These are phyloP conservation scores for Celoporthe dispersa DNA, from an alignment of 2,329 filamentous ascomycete genomes.

Conservation along the genomic window DNA sequence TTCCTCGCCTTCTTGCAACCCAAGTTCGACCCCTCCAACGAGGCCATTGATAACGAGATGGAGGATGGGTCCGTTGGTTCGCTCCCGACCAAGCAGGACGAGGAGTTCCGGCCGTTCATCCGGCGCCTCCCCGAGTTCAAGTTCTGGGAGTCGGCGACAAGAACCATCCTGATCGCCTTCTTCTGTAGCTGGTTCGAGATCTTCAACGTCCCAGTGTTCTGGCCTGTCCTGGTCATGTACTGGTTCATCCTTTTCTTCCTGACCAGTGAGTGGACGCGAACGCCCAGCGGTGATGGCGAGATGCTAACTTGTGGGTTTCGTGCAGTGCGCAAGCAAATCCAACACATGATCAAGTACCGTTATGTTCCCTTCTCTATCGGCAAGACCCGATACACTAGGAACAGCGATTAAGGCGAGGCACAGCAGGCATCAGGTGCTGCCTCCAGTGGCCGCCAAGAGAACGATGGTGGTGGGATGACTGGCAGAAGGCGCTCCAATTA, in stretches of 20 bases:
- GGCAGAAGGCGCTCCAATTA: constrained; percentile 20
- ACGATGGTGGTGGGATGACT: constrained; percentile 14
- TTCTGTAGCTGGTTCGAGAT: constrained; percentile 89
- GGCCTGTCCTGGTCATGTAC: constrained; percentile 97
- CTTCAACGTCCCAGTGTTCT: constrained; percentile 98
- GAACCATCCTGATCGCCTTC: constrained; percentile 82
- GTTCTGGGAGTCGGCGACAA: constrained; percentile 97
- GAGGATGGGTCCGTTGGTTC: constrained; percentile 84
- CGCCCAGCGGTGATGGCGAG: constrained; percentile 1
- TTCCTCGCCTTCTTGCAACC: constrained; percentile 98
- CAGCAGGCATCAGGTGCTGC: background rate
- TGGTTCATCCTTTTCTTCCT: constrained; percentile 96
- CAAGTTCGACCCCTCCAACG: constrained; percentile 97
- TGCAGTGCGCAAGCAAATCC: constrained; percentile 95
- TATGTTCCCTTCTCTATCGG: constrained; percentile 94
- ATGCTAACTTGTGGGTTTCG: constrained; percentile 12
- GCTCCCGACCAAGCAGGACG: constrained; percentile 92
- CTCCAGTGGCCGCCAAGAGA: constrained; percentile 10
- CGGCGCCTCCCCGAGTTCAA: constrained; percentile 97
- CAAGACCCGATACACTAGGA: constrained; percentile 79
- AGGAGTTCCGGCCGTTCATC: constrained; percentile 98
- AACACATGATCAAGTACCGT: constrained; percentile 99
- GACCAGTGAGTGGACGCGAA: constrained; percentile 72
- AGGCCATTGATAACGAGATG: constrained; percentile 89
- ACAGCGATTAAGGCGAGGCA: constrained; percentile 48